Conservation (phyloP, 2,329 filamentous ascomycete genomes). For the Colletotrichum higginsianum region DNA sequence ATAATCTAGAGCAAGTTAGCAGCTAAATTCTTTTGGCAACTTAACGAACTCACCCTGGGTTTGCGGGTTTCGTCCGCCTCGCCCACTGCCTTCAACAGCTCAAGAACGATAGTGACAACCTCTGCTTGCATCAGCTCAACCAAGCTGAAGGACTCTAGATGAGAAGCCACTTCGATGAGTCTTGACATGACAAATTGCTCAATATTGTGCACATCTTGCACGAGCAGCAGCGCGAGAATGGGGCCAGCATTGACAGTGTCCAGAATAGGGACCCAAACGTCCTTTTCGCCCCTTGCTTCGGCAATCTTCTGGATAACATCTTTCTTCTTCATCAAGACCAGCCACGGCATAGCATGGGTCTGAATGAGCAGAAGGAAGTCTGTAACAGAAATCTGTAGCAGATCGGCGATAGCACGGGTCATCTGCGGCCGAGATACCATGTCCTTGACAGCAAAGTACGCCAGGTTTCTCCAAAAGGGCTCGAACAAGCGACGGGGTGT, state of each 20-base stretch:
- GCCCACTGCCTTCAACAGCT: conserved; percentile 85
- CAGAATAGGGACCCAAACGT: conserved; percentile 70
- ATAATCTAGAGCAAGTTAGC: conserved; percentile 56
- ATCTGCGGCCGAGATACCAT: conserved; percentile 86
- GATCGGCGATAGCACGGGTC: conserved; percentile 82
- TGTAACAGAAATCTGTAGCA: conserved; percentile 82
- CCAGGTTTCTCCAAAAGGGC: conserved; percentile 91
- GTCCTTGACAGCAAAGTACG: conserved; percentile 86
- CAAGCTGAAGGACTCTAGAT: conserved; percentile 78
- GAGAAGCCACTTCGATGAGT: conserved; percentile 77
- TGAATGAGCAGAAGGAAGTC: conserved; percentile 85
- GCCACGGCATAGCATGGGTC: conserved; percentile 85
- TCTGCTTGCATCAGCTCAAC: conserved; percentile 80
- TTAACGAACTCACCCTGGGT: conserved; percentile 65
- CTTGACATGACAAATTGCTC: conserved; percentile 79
- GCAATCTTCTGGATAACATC: conserved; percentile 88
- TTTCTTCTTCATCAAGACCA: conserved; percentile 83
- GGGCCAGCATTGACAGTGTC: conserved; percentile 70
- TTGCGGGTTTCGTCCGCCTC: conserved; percentile 74
- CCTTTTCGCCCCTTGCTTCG: conserved; percentile 78
- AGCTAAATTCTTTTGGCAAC: background rate
- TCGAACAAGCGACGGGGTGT: conserved; percentile 80
- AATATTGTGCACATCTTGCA: conserved; percentile 69
- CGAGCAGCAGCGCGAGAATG: conserved; percentile 72
- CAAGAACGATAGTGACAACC: conserved; percentile 81